A percentile compares a stretch with the other conserved stretches of the same genome.
phyloP scores from a whole-genome alignment of 768 basidiomycete genomes.

The Suillus fuscotomentosus region DNA sequence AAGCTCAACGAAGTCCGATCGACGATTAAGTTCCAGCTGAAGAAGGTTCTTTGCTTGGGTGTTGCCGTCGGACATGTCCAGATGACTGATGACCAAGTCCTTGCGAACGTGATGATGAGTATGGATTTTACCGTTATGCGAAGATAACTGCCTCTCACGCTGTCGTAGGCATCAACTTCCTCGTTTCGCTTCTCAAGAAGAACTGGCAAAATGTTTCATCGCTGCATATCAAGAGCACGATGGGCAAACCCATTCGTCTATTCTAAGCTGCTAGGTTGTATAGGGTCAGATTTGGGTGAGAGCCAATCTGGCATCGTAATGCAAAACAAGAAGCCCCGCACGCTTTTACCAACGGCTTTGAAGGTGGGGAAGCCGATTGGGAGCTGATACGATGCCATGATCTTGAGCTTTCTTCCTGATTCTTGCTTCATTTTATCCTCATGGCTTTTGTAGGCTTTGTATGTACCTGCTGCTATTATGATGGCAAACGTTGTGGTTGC shows the following conservation, averaged over 20 bases:
- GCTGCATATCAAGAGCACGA: conserved; percentile 97
- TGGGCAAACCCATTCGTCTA: conserved; percentile 97
- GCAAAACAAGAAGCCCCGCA: conserved; percentile 97
- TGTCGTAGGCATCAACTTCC: conserved; percentile 93
- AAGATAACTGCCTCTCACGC: conserved; percentile 5
- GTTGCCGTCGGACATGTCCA: conserved; percentile 97
- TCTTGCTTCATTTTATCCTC: conserved; percentile 2
- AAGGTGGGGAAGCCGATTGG: conserved; percentile 77
- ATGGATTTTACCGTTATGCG: conserved; percentile 25
- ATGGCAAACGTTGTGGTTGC: background rate
- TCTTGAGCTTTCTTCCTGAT: conserved; percentile 23
- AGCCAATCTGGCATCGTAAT: conserved; percentile 48
- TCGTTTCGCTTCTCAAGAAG: conserved; percentile 99
- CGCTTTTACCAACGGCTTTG: conserved; percentile 94
- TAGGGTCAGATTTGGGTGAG: conserved; percentile 12
- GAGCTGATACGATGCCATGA: conserved; percentile 65
- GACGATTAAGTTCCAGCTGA: conserved; percentile 99
- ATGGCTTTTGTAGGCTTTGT: conserved; percentile 12
- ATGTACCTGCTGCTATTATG: conserved; percentile 15
- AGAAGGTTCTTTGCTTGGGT: conserved; percentile 98
- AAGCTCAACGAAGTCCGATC: conserved; percentile 96
- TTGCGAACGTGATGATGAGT: conserved; percentile 98
- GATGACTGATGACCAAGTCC: conserved; percentile 97
- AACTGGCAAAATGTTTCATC: conserved; percentile 99
- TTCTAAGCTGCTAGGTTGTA: conserved; percentile 53